A percentile compares a stretch with the other conserved stretches of the same genome.
Conservation (phyloP, 1,284 basidiomycete species). For the Trichosporon sp. region DNA sequence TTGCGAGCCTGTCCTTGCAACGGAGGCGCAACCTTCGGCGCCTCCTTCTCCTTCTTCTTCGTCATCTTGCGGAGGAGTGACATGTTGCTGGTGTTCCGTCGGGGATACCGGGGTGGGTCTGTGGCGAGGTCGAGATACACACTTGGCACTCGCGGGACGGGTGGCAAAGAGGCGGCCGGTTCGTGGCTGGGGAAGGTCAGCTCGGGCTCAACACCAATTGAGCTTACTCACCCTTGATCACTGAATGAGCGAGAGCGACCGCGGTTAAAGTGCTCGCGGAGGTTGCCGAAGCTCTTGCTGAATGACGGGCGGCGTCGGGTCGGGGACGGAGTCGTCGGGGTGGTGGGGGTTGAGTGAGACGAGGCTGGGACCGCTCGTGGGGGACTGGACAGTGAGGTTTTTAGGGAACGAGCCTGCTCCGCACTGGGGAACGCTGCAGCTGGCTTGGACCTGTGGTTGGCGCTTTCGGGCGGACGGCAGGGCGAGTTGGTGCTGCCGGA, state of each 20-base stretch:
- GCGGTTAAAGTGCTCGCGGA: conserved; percentile 12
- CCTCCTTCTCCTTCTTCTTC: conserved; percentile 6
- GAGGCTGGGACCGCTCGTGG: neutral
- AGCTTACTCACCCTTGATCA: neutral
- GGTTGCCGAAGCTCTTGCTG: conserved; percentile 15
- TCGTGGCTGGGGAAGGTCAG: neutral
- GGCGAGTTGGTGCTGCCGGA: neutral
- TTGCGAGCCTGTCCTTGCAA: conserved; percentile 18
- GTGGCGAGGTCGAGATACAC: conserved; percentile 12
- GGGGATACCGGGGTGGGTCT: neutral
- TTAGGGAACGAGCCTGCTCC: neutral
- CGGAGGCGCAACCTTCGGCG: conserved; percentile 22
- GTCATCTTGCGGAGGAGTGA: conserved; percentile 14
- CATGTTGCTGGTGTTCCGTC: neutral
- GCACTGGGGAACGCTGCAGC: neutral
- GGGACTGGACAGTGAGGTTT: neutral
- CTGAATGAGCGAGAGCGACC: neutral
- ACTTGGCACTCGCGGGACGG: conserved; percentile 8
- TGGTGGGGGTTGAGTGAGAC: neutral
- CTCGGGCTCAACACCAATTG: too few species aligned
- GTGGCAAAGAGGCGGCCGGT: neutral
- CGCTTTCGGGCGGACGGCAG: neutral
- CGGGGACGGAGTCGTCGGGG: neutral
- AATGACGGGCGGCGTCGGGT: conserved; percentile 1
- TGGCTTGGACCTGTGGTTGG: neutral